These are phyloP conservation scores for Pistacia atlantica DNA, from an alignment of 345 rosid genomes.

Conservation along the genomic window DNA sequence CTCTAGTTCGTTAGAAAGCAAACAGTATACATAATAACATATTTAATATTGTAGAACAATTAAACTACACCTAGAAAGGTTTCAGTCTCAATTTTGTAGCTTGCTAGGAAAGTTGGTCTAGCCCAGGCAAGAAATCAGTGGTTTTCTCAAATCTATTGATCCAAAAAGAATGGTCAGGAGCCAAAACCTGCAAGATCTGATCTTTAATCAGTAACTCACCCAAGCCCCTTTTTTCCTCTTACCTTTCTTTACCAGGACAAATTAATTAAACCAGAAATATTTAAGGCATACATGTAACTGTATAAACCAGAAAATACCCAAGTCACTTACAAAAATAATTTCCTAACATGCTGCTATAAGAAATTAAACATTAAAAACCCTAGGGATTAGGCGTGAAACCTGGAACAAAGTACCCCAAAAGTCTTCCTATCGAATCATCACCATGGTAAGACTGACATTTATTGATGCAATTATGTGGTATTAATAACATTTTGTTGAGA, in stretches of 20 bases:
- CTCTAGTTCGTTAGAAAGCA: not conserved
- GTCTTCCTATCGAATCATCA: no score
- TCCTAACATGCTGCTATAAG: not conserved
- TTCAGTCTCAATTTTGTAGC: not conserved
- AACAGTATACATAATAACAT: not conserved
- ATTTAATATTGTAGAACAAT: not conserved
- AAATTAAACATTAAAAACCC: no score
- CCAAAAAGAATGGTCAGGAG: not conserved
- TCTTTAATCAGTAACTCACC: not conserved
- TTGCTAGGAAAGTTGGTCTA: constrained; percentile 1
- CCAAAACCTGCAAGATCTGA: not conserved
- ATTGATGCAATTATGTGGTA: no score
- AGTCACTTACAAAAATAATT: not conserved
- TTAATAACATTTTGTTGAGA: no score
- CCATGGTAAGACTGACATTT: no score
- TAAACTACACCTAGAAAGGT: not conserved
- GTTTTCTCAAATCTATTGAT: not conserved
- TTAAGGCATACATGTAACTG: not conserved
- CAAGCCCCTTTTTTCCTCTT: not conserved
- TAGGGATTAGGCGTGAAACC: no score
- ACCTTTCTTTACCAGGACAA: no score
- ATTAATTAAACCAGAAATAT: not conserved
- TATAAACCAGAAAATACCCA: not conserved
- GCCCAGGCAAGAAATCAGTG: not conserved
- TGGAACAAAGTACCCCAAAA: no score